Evolutionary conservation across 345 rosid species (phyloP).

Genomic region (Camelina laxa): DNA sequence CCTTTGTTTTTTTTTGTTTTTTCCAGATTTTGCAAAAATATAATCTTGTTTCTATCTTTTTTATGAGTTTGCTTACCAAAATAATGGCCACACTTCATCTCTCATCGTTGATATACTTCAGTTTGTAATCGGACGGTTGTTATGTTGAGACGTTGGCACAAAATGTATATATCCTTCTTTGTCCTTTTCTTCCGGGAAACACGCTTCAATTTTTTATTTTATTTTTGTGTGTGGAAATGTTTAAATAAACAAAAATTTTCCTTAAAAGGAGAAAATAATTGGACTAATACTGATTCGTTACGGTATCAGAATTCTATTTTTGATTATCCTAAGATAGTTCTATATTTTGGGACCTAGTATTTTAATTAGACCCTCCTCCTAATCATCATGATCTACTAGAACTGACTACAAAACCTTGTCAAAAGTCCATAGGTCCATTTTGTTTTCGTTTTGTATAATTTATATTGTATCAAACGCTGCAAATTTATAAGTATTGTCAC

Average conservation of each 20-base stretch:
- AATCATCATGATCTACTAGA: slow-evolving; percentile 33
- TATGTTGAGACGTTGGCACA: slow-evolving; percentile 41
- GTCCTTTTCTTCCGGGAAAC: slow-evolving; percentile 59
- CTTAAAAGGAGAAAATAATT: not conserved
- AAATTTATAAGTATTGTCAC: not conserved
- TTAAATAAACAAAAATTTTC: not conserved
- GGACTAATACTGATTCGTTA: not conserved
- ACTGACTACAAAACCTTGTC: slow-evolving; percentile 31
- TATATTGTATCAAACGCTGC: not conserved
- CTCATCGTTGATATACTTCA: slow-evolving; percentile 3
- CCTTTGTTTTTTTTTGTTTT: slow-evolving; percentile 40
- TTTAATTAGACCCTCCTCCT: slow-evolving; percentile 18
- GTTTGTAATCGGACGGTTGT: slow-evolving; percentile 42
- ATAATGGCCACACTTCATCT: slow-evolving; percentile 21
- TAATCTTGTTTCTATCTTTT: not conserved
- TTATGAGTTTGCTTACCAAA: not conserved
- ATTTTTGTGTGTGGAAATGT: not conserved
- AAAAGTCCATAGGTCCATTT: slow-evolving; percentile 9
- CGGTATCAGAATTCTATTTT: slow-evolving; percentile 12
- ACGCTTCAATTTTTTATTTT: slow-evolving; percentile 25
- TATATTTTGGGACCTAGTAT: slow-evolving; percentile 28
- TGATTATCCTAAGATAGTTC: slow-evolving; percentile 35
- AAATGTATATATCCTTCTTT: slow-evolving; percentile 21
- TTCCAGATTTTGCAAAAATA: slow-evolving; percentile 34
- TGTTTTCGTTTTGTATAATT: not conserved